Evolutionary conservation across 352 stramenopile species (phyloP), one percentile per base, ranked within the genome.

Genomic region (Phytopythium cucurbitacearum): DNA sequence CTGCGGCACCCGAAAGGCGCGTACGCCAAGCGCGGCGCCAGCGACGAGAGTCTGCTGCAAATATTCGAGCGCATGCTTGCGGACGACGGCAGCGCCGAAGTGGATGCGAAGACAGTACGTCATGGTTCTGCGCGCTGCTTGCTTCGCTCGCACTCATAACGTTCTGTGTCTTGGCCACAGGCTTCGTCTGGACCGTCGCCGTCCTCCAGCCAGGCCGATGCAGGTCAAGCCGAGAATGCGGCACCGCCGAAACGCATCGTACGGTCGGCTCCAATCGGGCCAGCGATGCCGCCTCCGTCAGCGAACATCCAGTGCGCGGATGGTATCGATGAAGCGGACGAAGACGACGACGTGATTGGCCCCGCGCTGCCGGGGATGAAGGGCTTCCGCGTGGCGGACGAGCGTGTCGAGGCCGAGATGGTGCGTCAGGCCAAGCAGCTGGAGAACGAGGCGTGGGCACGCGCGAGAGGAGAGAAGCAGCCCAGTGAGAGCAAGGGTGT

Each of bases 291-390:
- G 51, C 35, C 51, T 7, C 55, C 40, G n/a, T 16, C 15, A 52
- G 46, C 28, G 15, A 4, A 33, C 7, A 52, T n/a, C 3, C 11
- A 50, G 34, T 57, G 51, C 7, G 57, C 71, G 10, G 21, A 28
- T 28, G 21, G 21, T 28, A 28, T 28, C 21, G 64, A 76, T 4
- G 66, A 86, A 1, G 69, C 80, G 3, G 72, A 86, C 15, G 73
- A 83, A 1, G 69, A 85, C 5, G 73, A 71, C 11, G 58, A 77
- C 3, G 40, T 86, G 32, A 61, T 95, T 3, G 85, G 85, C 1
- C 85, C 85, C 32, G 77, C 76, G 11, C 59, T 95, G 10, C 85
- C 82, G 33, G 85, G 85, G 0, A 89, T 83, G 74, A 88, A 83
- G 32, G 85, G 82, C 5, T 93, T 89, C 15, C 80, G 85, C 4